Percentiles rank a stretch among this genome's conserved stretches.
Conservation (phyloP, 768 basidiomycete species). For the Suillus subaureus region DNA sequence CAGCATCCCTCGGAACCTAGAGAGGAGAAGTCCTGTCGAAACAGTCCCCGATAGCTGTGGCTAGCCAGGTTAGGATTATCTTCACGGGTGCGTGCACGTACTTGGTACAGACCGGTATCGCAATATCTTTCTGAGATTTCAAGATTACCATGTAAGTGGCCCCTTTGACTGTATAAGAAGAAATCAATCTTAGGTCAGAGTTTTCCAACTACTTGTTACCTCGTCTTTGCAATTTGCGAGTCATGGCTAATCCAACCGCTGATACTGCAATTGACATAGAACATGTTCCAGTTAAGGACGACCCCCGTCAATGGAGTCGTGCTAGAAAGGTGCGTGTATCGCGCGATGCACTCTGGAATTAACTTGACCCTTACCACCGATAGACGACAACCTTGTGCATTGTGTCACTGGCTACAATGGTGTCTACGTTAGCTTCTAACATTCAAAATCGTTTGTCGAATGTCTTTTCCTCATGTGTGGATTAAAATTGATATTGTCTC, state of each 20-base stretch:
- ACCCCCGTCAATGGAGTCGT: conserved; percentile 62
- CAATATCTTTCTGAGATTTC: background rate
- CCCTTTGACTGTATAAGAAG: background rate
- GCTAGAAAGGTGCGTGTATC: conserved; percentile 50
- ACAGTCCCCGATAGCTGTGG: background rate
- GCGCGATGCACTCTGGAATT: background rate
- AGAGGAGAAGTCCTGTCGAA: too few relatives aligned
- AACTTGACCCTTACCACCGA: background rate
- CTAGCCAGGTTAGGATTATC: background rate
- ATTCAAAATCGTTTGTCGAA: conserved; percentile 31
- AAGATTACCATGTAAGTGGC: background rate
- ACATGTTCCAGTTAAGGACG: conserved; percentile 50
- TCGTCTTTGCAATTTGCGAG: background rate
- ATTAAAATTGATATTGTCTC: background rate
- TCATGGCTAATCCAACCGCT: background rate
- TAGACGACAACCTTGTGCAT: conserved; percentile 30
- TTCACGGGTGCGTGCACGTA: background rate
- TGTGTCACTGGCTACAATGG: conserved; percentile 25
- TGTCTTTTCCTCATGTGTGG: background rate
- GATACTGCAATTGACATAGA: conserved; percentile 36
- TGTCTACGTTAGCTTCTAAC: conserved; percentile 24
- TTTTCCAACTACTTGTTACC: background rate
- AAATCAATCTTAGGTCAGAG: background rate
- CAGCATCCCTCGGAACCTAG: background rate
- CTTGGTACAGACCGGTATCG: background rate